Evolutionary conservation across 2,329 filamentous ascomycete genomes (phyloP), one percentile per base, ranked within the genome.

Genomic region (Xylariales sp.): DNA sequence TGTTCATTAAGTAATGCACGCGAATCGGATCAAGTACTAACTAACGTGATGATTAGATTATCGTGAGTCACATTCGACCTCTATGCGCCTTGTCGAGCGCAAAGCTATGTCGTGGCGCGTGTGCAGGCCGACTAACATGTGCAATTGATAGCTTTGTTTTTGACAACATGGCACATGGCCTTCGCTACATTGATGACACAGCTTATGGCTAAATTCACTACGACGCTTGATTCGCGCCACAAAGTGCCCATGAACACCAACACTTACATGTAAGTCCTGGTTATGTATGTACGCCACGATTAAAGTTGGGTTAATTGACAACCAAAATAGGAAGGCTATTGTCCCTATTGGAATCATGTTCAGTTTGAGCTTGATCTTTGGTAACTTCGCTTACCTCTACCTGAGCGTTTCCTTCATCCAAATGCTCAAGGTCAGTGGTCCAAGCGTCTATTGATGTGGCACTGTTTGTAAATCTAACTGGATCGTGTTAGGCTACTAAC

Each of bases 331-430:
- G 50, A 83, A 87, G 70, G 88, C 88, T 55, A 90, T 91, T 73
- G 83, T 91, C 34, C 89, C 89, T 69, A 91, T 91, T 71, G 89
- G 89, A 65, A 76, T 90, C 74, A 86, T 90, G 81, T 90, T 90
- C 83, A 89, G 87, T 67, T 83, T 88, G 77, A 89, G 87, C 70
- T 85, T 91, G 76, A 83, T 91, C 76, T 90, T 87, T 78, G 89
- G 88, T 73, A 91, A 91, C 80, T 81, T 90, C 77, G 87, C 89
- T 71, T 91, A 91, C 77, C 83, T 91, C 59, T 90, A 91, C 78
- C 84, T 91, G 68, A 89, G 85, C 65, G 89, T 91, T 62, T 85
- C 89, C 56, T 91, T 91, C 78, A 91, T 91, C 71, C 89, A 91
- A 81, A 91, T 91, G 88, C 86, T 91, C 77, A 92, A 86, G 81